phyloP scores from a whole-genome alignment of 169 alveolate genomes.

The Cryptosporidium tyzzeri region DNA sequence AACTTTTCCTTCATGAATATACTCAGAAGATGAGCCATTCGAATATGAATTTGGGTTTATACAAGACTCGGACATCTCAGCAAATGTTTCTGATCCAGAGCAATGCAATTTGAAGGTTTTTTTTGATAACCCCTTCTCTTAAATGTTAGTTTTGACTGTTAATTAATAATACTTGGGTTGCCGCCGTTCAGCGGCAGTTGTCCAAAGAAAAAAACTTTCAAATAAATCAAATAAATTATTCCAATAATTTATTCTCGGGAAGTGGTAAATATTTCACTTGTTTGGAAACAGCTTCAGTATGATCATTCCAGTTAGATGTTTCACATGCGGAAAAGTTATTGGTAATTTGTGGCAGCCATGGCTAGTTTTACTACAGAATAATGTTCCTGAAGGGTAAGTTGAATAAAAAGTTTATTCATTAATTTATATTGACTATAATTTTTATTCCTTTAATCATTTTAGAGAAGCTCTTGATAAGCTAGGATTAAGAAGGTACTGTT shows the following conservation, averaged over 20 bases:
- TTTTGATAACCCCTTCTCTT: background rate
- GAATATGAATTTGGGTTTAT: background rate
- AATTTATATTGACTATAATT: background rate
- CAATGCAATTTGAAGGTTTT: background rate
- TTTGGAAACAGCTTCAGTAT: conserved; percentile 80
- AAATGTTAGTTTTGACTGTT: conserved; percentile 3
- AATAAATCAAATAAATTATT: background rate
- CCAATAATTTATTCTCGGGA: conserved; percentile 18
- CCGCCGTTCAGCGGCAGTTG: background rate
- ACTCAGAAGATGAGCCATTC: conserved; percentile 8
- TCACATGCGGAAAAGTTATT: conserved; percentile 99
- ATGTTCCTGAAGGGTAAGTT: conserved; percentile 90
- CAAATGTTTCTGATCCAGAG: conserved; percentile 4
- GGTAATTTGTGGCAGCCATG: conserved; percentile 98
- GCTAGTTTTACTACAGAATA: conserved; percentile 90
- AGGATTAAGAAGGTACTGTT: conserved; percentile 92
- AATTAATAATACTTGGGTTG: background rate
- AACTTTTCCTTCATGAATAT: conserved; percentile 84
- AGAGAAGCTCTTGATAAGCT: conserved; percentile 95
- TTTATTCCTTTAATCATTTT: background rate
- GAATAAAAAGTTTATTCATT: background rate
- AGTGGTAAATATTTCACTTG: background rate
- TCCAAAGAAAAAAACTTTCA: background rate
- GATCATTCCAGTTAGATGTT: conserved; percentile 99
- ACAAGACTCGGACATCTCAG: background rate